Percentiles rank a stretch among this genome's conserved stretches.
Conservation (phyloP, 805 yeast genomes). For the Barnettozyma californica region DNA sequence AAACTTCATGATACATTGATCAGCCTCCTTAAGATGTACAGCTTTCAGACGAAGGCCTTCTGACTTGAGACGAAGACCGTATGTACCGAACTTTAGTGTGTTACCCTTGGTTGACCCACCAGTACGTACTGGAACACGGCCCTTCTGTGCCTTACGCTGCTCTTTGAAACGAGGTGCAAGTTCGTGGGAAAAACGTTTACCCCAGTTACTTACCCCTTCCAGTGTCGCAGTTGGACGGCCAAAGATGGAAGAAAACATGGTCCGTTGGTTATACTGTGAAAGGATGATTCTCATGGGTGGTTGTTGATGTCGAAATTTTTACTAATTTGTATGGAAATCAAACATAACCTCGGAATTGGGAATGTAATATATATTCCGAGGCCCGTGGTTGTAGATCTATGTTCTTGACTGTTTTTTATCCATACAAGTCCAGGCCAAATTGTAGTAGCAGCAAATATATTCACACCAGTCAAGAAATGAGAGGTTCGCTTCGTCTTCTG, state of each 20-base stretch:
- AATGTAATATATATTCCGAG: neutral
- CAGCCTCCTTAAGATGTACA: conserved; percentile 86
- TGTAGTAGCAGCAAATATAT: too few relatives aligned
- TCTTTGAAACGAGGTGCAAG: conserved; percentile 26
- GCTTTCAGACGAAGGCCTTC: conserved; percentile 86
- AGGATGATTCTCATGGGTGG: neutral
- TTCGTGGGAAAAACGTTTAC: conserved; percentile 27
- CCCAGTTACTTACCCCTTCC: conserved; percentile 3
- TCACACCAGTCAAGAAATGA: too few relatives aligned
- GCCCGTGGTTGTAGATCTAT: too few relatives aligned
- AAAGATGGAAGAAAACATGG: conserved; percentile 1
- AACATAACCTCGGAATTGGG: neutral
- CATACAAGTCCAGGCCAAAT: too few relatives aligned
- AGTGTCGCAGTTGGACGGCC: neutral
- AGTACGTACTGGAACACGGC: conserved; percentile 87
- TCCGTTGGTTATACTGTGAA: neutral
- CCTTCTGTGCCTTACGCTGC: conserved; percentile 76
- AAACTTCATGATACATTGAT: conserved; percentile 75
- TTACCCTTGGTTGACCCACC: conserved; percentile 94
- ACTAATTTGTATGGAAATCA: too few relatives aligned
- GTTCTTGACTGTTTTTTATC: too few relatives aligned
- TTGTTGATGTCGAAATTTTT: neutral
- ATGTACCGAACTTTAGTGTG: conserved; percentile 71
- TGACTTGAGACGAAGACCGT: conserved; percentile 82
- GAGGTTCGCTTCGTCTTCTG: conserved; percentile 1